These are phyloP conservation scores for Trichosporon faecale DNA, from an alignment of 1,284 basidiomycete genomes.

Conservation along the genomic window DNA sequence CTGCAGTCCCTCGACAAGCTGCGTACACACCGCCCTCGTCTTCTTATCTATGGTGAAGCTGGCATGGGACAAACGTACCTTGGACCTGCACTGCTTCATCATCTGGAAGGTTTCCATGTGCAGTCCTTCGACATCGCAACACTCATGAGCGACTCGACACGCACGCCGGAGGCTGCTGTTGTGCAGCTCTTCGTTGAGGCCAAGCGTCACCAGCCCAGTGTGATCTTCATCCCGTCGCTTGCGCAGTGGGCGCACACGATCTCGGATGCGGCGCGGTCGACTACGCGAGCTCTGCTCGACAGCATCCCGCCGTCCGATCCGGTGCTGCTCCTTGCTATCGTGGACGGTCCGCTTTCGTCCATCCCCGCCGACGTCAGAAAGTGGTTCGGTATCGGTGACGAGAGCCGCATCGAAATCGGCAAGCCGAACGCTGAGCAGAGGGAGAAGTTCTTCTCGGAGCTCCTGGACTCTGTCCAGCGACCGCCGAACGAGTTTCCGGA, in stretches of 20 bases:
- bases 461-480: constrained; percentile 65
- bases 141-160: constrained; percentile 81
- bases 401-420: constrained; percentile 68
- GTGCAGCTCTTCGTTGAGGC: constrained; percentile 98
- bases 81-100: constrained; percentile 85
- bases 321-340: constrained; percentile 81
- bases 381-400: constrained; percentile 83
- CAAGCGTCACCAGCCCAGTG: constrained; percentile 92
- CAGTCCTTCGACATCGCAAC: constrained; percentile 89
- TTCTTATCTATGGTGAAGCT: constrained; percentile 73
- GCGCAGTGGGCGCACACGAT: constrained; percentile 81
- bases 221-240: constrained; percentile 90
- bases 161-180: constrained; percentile 88
- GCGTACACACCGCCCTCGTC: constrained; percentile 83
- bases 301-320: constrained; percentile 86
- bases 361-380: constrained; percentile 77
- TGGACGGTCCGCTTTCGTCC: constrained; percentile 69
- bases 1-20: constrained; percentile 88
- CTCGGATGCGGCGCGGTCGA: constrained; percentile 76
- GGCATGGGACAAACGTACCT: constrained; percentile 91
- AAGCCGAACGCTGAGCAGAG: constrained; percentile 61
- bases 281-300: constrained; percentile 85
- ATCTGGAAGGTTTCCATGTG: constrained; percentile 92
- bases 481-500: constrained; percentile 90
- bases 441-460: constrained; percentile 70